A percentile compares a stretch with the other conserved stretches of the same genome.
phyloP scores from a whole-genome alignment of 768 basidiomycete genomes.

The Mycena leptocephala region DNA sequence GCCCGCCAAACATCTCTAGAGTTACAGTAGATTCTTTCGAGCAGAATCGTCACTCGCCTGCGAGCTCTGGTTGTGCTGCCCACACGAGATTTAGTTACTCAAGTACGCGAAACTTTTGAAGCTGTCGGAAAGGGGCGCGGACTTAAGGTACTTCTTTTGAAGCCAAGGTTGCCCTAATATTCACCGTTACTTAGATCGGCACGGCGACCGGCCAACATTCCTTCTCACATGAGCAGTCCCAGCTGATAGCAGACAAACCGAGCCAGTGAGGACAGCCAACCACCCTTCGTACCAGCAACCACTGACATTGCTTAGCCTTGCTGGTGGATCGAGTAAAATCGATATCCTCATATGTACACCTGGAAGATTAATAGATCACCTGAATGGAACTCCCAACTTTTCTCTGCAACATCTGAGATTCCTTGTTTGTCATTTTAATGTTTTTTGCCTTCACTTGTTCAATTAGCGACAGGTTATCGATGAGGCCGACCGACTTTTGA shows the following conservation, averaged over 20 bases:
- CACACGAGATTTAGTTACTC: slow-evolving; percentile 92
- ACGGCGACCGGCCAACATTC: slow-evolving; percentile 95
- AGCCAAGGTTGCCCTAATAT: not conserved
- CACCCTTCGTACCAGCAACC: not conserved
- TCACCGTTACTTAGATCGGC: slow-evolving; percentile 65
- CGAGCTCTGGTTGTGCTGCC: slow-evolving; percentile 93
- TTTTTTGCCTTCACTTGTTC: not conserved
- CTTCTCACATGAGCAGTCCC: slow-evolving; percentile 91
- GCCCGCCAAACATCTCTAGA: not conserved
- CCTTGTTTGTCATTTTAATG: slow-evolving; percentile 68
- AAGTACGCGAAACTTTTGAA: slow-evolving; percentile 96
- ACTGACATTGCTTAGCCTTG: slow-evolving; percentile 62
- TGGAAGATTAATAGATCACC: slow-evolving; percentile 94
- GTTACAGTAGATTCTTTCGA: slow-evolving; percentile 74
- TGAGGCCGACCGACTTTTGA: slow-evolving; percentile 96
- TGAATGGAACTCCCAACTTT: slow-evolving; percentile 91
- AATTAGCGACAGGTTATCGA: slow-evolving; percentile 83
- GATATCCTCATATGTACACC: slow-evolving; percentile 98
- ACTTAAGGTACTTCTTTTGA: slow-evolving; percentile 73
- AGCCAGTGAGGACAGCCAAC: slow-evolving; percentile 58
- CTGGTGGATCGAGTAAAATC: slow-evolving; percentile 91
- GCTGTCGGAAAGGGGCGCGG: slow-evolving; percentile 87
- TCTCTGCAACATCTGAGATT: slow-evolving; percentile 96
- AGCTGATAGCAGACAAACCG: slow-evolving; percentile 77
- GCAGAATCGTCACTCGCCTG: slow-evolving; percentile 84